Evolutionary conservation across 352 stramenopile genomes (phyloP), one percentile per base, ranked within the genome.

Genomic region (Globisporangium nagaii): DNA sequence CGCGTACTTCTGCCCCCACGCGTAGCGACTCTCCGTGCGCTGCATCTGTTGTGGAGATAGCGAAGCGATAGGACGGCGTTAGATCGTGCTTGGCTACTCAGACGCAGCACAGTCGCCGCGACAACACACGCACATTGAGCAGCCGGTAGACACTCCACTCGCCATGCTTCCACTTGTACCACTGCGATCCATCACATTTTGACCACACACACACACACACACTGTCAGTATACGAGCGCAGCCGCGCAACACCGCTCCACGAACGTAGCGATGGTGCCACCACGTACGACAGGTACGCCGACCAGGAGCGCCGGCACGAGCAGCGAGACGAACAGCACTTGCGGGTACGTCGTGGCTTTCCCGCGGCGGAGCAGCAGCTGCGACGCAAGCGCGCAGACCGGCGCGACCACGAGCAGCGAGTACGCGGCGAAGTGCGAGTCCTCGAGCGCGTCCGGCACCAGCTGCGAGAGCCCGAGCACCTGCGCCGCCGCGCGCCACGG

Each of bases 1-100:
- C 4, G 65, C 68, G 28, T 87, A 90, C 66, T 84, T 80, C 56
- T 84, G 74, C 9, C 68, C 70, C 75, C 79, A 90, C 15, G 71
- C 56, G 47, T 87, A 82, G 11, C 25, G 53, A 4, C 62, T 66
- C 54, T 84, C 72, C 13, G 53, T 60, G n/a, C 79, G 76, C 44
- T 63, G 71, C 57, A 90, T 75, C 79, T 89, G 42, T 34, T 7
- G 15, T 46, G 31, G 13, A 1, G 8, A 43, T 19, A 31, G 19
- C 3, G 22, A 32, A 47, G 32, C 20, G 4, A 10, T n/a, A 9
- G 11, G 32, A 2, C 45, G 17, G 37, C 25, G 10, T 27, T 15
- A 53, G n/a, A n/a, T n/a, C n/a, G n/a, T n/a, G n/a, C n/a, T n/a
- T n/a, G n/a, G n/a, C n/a, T n/a, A n/a, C n/a, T n/a, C 60, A 65